A percentile compares a stretch with the other conserved stretches of the same genome.
Conservation (phyloP, 768 basidiomycete genomes). For the Trametes elegans region DNA sequence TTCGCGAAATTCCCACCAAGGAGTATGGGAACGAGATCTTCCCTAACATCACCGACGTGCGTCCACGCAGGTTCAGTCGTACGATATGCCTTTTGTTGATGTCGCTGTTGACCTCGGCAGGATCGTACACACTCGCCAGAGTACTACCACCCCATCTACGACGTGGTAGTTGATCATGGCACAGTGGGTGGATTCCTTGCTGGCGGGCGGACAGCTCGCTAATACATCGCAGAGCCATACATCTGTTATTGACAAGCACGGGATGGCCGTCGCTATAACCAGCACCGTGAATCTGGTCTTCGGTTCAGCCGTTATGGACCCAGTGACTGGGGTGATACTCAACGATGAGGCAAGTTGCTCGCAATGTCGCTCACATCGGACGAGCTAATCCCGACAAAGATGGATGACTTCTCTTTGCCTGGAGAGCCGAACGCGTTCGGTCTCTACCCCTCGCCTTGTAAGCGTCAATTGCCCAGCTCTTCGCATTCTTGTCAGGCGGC, state of each 20-base stretch:
- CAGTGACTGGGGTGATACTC: constrained; percentile 82
- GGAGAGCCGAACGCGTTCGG: constrained; percentile 84
- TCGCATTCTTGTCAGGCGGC: neutral
- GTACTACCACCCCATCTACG: constrained; percentile 85
- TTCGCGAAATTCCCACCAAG: constrained; percentile 68
- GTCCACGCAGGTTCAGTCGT: constrained; percentile 21
- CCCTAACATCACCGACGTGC: constrained; percentile 79
- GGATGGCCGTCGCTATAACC: constrained; percentile 85
- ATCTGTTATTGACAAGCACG: constrained; percentile 76
- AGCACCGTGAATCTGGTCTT: constrained; percentile 90
- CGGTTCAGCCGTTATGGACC: constrained; percentile 85
- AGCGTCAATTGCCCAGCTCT: constrained; percentile 23
- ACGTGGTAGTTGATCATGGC: constrained; percentile 79
- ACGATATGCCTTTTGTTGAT: neutral
- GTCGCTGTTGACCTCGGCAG: constrained; percentile 39
- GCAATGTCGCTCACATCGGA: neutral
- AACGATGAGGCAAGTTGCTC: constrained; percentile 69
- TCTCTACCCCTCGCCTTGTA: constrained; percentile 78
- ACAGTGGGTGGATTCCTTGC: constrained; percentile 51
- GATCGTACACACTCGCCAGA: constrained; percentile 74
- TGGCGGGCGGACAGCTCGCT: neutral
- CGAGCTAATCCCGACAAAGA: constrained; percentile 35
- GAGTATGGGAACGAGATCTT: constrained; percentile 60
- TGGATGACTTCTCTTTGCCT: constrained; percentile 93
- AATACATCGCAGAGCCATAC: constrained; percentile 65